Evolutionary conservation across 495 filamentous ascomycete genomes (phyloP).

Genomic region (Trichoderma orchidacearum): DNA sequence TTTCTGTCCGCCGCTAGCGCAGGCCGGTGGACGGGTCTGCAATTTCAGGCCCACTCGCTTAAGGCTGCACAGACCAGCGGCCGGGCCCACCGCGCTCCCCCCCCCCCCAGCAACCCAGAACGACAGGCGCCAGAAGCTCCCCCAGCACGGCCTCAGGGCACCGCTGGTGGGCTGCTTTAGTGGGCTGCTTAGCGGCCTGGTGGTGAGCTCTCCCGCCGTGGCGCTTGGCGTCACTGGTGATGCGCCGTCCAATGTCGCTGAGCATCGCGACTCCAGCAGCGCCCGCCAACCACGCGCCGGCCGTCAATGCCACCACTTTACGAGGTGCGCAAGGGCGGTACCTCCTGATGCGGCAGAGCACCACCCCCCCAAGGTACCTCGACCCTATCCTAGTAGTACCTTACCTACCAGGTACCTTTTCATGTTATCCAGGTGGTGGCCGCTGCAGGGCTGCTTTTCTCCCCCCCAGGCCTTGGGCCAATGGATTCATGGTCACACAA

Average conservation of each 20-base stretch:
- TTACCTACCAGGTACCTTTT: too few relatives aligned
- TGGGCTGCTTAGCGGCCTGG: neutral
- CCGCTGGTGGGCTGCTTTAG: neutral
- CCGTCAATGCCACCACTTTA: too few relatives aligned
- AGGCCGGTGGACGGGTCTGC: constrained; percentile 1
- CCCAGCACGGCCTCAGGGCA: neutral
- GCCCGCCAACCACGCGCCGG: too few relatives aligned
- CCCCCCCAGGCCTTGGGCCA: neutral
- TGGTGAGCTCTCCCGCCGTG: neutral
- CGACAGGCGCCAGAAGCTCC: neutral
- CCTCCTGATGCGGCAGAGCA: too few relatives aligned
- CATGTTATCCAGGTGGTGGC: too few relatives aligned
- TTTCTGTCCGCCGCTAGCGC: constrained; percentile 1
- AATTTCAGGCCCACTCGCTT: constrained; percentile 5
- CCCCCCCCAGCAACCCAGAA: neutral
- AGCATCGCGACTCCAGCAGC: too few relatives aligned
- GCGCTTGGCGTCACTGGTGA: neutral
- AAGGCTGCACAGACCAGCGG: constrained; percentile 2
- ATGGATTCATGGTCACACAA: neutral
- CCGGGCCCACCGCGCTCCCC: neutral
- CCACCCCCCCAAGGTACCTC: too few relatives aligned
- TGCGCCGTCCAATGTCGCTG: too few relatives aligned
- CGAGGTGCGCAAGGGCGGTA: too few relatives aligned
- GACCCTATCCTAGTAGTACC: too few relatives aligned
- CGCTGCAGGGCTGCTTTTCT: neutral